Conservation (phyloP, 129 eudicot species). For the Silybum marianum region DNA sequence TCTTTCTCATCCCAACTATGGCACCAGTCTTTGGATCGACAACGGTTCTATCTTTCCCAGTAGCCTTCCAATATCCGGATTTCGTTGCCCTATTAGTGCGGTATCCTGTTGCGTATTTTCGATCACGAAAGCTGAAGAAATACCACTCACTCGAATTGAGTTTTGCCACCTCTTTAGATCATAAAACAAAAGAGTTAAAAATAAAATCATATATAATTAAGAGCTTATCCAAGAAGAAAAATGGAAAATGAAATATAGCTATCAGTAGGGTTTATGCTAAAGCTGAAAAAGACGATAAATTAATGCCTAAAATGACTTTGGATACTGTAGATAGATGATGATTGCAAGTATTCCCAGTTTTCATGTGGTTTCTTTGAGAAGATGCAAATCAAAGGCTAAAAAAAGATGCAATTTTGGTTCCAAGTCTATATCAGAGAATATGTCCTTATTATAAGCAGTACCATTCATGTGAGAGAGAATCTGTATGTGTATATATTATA, state of each 20-base stretch:
- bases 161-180: slow-evolving; percentile 72
- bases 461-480: slow-evolving; percentile 30
- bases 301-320: slow-evolving; percentile 21
- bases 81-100: slow-evolving; percentile 86
- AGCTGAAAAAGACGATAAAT: slow-evolving; percentile 9
- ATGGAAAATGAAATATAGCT: slow-evolving; percentile 17
- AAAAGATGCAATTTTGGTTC: slow-evolving; percentile 27
- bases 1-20: slow-evolving; percentile 86
- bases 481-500: not conserved
- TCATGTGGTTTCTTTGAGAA: slow-evolving; percentile 11
- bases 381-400: slow-evolving; percentile 28
- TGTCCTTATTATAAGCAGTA: slow-evolving; percentile 23
- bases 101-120: slow-evolving; percentile 88
- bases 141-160: slow-evolving; percentile 87
- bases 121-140: slow-evolving; percentile 95
- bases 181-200: slow-evolving; percentile 2
- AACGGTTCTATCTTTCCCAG: slow-evolving; percentile 78
- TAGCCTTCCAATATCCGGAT: slow-evolving; percentile 93
- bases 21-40: slow-evolving; percentile 55
- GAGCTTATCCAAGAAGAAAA: slow-evolving; percentile 13
- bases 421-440: slow-evolving; percentile 36
- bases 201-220: not conserved
- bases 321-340: slow-evolving; percentile 4
- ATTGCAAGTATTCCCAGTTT: slow-evolving; percentile 21
- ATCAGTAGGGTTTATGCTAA: slow-evolving; percentile 32